Evolutionary conservation across 169 alveolate genomes (phyloP), one percentile per base, ranked within the genome.

Genomic region (Eimeria acervulina): DNA sequence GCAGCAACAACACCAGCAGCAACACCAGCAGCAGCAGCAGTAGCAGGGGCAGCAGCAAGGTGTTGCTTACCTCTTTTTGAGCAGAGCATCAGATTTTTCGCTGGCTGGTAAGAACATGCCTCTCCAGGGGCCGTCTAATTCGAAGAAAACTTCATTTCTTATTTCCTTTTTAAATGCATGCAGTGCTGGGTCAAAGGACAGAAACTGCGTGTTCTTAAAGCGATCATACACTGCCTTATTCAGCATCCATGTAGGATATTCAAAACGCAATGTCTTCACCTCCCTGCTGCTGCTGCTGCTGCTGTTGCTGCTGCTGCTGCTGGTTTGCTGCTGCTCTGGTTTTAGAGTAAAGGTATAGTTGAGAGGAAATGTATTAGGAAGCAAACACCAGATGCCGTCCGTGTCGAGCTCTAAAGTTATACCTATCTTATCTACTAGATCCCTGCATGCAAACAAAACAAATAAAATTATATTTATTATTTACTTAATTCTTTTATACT

Each of bases 81-180:
- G 97, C 97, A 99, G 98, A 90, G 98, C 99, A 88, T 99, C 99
- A 78, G 99, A 99, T 90, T 99, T 99, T 96, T 98, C 99, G 12
- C 99, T 99, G 23, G 99, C 99, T 0, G 99, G 99, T 78, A 99
- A 98, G 95, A 99, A 98, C 99, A 99, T 99, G 68, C 99, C 98
- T 95, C 98, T 98, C 98, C 99, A 99, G 21, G 99, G 99, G 0
- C 99, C 99, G 97, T 99, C 99, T 40, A 99, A 98, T 97, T 99
- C 99, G 94, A 99, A 99, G 97, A 99, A 99, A 36, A 99, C 98
- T 44, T 99, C 99, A 99, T 99, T 99, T 85, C 94, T 90, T 7
- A n/a, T 61, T 26, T 61, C 21, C 2, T 40, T 76, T 61, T 12
- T 17, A 44, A 63, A 93, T 83, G 33, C 72, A 23, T 85, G 44